A percentile compares a stretch with the other conserved stretches of the same genome.
Evolutionary conservation across 805 yeast species (phyloP).

Genomic region (Phaffomyces opuntiae): DNA sequence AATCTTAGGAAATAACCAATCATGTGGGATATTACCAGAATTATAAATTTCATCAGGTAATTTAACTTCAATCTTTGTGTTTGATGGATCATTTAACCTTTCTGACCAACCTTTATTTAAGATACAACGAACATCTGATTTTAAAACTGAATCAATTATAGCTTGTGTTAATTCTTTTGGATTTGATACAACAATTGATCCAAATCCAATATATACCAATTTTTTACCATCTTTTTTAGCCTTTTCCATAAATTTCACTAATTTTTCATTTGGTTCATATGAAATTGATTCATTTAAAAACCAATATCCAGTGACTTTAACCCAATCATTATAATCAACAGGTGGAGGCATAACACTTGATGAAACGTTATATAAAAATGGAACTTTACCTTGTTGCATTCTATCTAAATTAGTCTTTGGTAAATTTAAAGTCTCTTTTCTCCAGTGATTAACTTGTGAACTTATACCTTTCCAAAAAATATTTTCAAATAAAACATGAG

Average conservation of each 20-base stretch:
- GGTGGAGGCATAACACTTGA: slow-evolving; percentile 89
- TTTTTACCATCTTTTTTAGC: slow-evolving; percentile 61
- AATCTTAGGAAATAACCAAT: slow-evolving; percentile 83
- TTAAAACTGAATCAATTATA: slow-evolving; percentile 67
- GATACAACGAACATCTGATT: slow-evolving; percentile 80
- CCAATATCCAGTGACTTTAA: slow-evolving; percentile 96
- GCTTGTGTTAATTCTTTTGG: slow-evolving; percentile 74
- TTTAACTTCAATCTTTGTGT: slow-evolving; percentile 29
- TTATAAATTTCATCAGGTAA: slow-evolving; percentile 65
- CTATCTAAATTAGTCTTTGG: slow-evolving; percentile 63
- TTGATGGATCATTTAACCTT: slow-evolving; percentile 36
- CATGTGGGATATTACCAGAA: slow-evolving; percentile 78
- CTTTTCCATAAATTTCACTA: slow-evolving; percentile 49
- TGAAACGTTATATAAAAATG: slow-evolving; percentile 83
- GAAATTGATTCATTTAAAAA: slow-evolving; percentile 60
- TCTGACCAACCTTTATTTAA: slow-evolving; percentile 95
- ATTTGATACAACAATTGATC: slow-evolving; percentile 86
- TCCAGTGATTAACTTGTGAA: slow-evolving; percentile 83
- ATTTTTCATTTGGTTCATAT: slow-evolving; percentile 50
- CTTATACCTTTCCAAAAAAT: slow-evolving; percentile 91
- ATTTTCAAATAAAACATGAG: slow-evolving; percentile 89
- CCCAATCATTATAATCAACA: slow-evolving; percentile 91
- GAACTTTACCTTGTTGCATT: slow-evolving; percentile 73
- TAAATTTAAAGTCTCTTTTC: slow-evolving; percentile 57
- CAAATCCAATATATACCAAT: slow-evolving; percentile 89